Base-by-base conservation (phyloP, 306 rosid genomes). In the Rubus parviflorus region DNA sequence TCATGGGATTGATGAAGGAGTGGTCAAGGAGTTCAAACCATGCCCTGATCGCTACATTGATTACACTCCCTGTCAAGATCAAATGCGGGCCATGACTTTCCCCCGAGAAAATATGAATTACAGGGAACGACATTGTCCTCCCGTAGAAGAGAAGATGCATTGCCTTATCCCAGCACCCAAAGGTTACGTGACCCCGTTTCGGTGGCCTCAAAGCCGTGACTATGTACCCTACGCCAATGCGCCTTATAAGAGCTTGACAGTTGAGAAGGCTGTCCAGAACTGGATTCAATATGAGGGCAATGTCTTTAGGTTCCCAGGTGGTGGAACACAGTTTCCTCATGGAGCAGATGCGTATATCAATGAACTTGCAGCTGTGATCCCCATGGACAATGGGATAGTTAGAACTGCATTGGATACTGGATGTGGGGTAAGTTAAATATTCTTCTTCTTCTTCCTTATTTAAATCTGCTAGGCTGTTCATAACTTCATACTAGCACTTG, bases 231-330 rank as follows among this genome's bases (percentile, higher is more conserved):
- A 51, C 82, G 91, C 92, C 17, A 92, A 90, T 84, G 97, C 88
- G 0, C 94, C 97, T 78, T 86, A 92, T 80, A 92, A 85, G 81
- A 88, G 93, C 76, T 70, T 92, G 84, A 88, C 96, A 20, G 92
- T 92, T 65, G 97, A 90, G 86, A 92, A 92, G 88, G 97, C 97
- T 77, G 89, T 88, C 61, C 96, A 92, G 82, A 92, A 92, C 78
- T 92, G 97, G 97, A 89, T 90, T 80, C 96, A 88, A 66, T 90
- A 87, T 53, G 97, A 90, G 83, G 97, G 97, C 63, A 87, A 84
- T 79, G 92, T 92, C 74, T 90, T 92, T 80, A 88, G 88, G 86
- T 92, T 92, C 75, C 96, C 97, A 0, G 92, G 96, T 81, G 96
- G 97, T 48, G 96, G 97, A 74, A 90, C 97, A 1, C 97, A 90